Evolutionary conservation across 1,139 yeast genomes (phyloP), one percentile per base, ranked within the genome.

Genomic region (Yamadazyma trypodendri): DNA sequence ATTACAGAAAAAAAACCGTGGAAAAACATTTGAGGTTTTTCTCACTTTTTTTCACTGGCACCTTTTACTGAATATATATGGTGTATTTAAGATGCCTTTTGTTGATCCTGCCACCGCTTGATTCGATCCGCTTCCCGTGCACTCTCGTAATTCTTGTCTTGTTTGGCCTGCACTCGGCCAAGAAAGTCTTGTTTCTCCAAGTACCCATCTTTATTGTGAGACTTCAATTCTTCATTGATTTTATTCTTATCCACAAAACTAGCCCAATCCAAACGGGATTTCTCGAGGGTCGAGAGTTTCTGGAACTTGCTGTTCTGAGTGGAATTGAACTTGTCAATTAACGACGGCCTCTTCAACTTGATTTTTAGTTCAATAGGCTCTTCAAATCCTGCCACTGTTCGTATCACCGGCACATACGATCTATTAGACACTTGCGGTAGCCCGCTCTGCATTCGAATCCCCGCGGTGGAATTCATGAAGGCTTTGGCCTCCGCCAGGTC

Each of bases 241-340:
- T 90, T 89, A 46, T 83, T 81, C 50, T 83, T 73, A 60, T 92
- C 97, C 15, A 94, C 97, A 63, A 86, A 90, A 43, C 88, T 80
- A 1, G 96, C 95, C 96, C 98, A 92, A 60, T 92, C 98, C 41
- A 92, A 71, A 44, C 95, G 72, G 2, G 96, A 86, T 59, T 92
- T 92, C 58, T 94, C 97, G 45, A 92, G 67, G 0, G 98, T 94
- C 14, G 95, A 86, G 44, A 94, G 69, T 58, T 89, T 90, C 33
- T 81, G 79, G 41, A 61, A 60, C 43, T 65, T 66, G 49, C 56
- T 65, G 6, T 68, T 65, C 24, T 54, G 55, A 0, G 60, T 39
- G 3, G 55, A 40, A 31, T 70, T 44, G 37, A 70, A 69, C 50
- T 68, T 88, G 49, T 88, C 97, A 21, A 89, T 68, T 34, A 90